Base-by-base conservation (phyloP, 139 green algal genomes). In the Asterochloris sp. region DNA sequence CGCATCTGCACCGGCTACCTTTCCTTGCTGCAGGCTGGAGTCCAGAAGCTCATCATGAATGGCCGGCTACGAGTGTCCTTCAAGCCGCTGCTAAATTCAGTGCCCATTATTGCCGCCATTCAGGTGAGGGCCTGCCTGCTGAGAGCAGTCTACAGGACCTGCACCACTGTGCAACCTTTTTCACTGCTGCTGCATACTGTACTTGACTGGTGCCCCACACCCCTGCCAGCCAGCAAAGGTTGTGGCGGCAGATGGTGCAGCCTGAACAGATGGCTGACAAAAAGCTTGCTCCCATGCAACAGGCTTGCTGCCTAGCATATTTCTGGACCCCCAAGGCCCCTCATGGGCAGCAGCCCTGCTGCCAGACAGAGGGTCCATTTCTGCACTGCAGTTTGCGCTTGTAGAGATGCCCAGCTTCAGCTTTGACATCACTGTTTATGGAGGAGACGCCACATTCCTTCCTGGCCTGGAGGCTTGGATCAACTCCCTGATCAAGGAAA, bases 381-480 rank as follows among this genome's bases (percentile, higher is more conserved):
- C 14, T 80, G 26, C 24, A 24, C 15, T 80, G 63, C 78, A 87
- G 83, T 23, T 88, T 11, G 79, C 85, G 13, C 69, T 88, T 38
- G 82, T 85, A 14, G 76, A 85, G 71, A 82, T 84, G 85, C 87
- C 87, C 9, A 74, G 77, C 13, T 87, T 89, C 78, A 76, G 67
- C n/a, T 89, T 89, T 73, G 79, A 89, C 38, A 76, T 90, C 10
- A 84, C 74, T 1, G 38, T 89, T 24, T 83, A 82, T 21, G 87
- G 87, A 17, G 87, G 87, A 1, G 85, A 90, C 54, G 64, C 85
- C 26, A 74, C 69, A 15, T 26, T 89, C 16, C 62, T 90, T 80
- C 87, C 87, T 4, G 87, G 87, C 27, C 77, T 90, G 83, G 87
- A 90, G 54, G 62, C 77, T 26, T 90, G 87, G 87, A 73, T 90